Evolutionary conservation across 768 basidiomycete genomes (phyloP), one percentile per base, ranked within the genome.

Genomic region (Infundibulicybe gibba): DNA sequence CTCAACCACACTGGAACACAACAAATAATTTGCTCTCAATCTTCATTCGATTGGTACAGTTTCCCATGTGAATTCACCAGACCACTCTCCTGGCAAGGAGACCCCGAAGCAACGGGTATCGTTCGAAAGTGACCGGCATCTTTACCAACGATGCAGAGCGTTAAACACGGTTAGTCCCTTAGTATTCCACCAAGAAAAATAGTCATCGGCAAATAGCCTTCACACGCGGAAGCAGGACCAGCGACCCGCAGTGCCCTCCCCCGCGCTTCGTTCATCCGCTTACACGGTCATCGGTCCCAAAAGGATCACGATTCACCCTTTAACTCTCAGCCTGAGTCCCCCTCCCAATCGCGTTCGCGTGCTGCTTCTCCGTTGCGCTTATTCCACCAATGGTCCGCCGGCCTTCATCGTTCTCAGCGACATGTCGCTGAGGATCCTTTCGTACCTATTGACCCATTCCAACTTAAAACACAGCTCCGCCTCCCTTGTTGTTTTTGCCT

Each of bases 341-440:
- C 73, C 31, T 72, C 81, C 3, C 70, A 71, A 13, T 70, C 74
- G 6, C 76, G 77, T n/a, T 80, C 79, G 14, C 73, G 81, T 6
- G 62, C 67, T 1, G 60, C 69, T 0, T 87, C 85, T 1, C 85
- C 87, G 0, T 64, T 86, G 0, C 77, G 83, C 9, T 66, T 82
- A 14, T 68, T 87, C 13, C 75, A 76, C 5, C 70, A 75, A 12
- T 79, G 76, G 70, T 68, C 75, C 15, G 63, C 76, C 1, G 69
- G 72, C 9, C 70, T 83, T 11, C 75, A 75, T 47, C 71, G 75
- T 6, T 30, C 54, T 16, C 69, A 74, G 31, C 68, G 71, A 13
- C 66, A 66, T 14, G 61, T 67, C 9, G 64, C 67, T 6, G 78
- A 80, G 45, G 80, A 81, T 19, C 74, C 73, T 0, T 83, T 83